Evolutionary conservation across 345 rosid species (phyloP), one percentile per base, ranked within the genome.

Genomic region (Bretschneidera sinensis): DNA sequence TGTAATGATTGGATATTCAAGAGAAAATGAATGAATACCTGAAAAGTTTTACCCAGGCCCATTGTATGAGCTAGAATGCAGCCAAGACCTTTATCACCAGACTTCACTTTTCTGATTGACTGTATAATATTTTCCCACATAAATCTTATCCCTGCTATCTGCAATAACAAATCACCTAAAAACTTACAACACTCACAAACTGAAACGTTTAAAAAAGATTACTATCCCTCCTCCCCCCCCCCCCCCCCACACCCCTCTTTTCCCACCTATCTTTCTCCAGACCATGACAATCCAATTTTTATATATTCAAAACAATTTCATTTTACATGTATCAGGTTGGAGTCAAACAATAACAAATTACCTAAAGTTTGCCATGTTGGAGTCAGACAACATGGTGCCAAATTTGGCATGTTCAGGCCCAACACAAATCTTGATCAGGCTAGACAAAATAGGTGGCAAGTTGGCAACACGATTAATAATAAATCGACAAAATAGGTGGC

Each of bases 41-140:
- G 99, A 66, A 95, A 80, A 59, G 99, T 95, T 88, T 95, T 95
- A 54, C 99, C 99, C 48, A 95, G 94, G 66, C 99, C 99, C 99
- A 95, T 95, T 58, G 94, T 95, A 72, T 95, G 98, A 53, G 99
- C 99, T 71, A 95, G 76, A 76, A 95, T 95, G 81, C 99, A 95
- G 48, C 99, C 99, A 54, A 95, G 95, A 64, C 99, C 99, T 69
- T 75, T 91, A 72, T 91, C 99, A 57, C 99, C 97, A 56, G 91
- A 86, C 78, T 75, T 95, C 55, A 85, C 87, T 71, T 79, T 88
- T 57, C 68, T 80, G 73, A 88, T 79, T 65, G 97, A 86, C 78
- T 95, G 97, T 60, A 91, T 71, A 60, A 95, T 86, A 74, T 95
- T 95, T 80, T 95, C 99, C 99, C 99, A 95, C 83, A 95, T 78